A percentile compares a stretch with the other conserved stretches of the same genome.
Evolutionary conservation across 768 basidiomycete genomes (phyloP).

Genomic region (Leucosporidium creatinivorum): DNA sequence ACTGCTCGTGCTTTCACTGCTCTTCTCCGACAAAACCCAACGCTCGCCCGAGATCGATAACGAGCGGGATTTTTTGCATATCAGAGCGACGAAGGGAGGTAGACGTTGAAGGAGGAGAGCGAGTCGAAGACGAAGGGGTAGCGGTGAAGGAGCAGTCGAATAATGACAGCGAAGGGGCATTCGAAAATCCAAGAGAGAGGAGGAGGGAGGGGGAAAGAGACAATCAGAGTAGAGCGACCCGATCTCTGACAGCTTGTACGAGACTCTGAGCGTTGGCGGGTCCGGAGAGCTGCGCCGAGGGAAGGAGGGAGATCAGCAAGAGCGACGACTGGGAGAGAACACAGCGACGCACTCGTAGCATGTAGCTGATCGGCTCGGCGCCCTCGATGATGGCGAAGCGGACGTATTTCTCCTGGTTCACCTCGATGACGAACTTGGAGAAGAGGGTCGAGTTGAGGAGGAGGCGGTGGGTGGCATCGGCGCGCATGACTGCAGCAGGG

Average conservation of each 20-base stretch:
- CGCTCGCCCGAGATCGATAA: too few species aligned
- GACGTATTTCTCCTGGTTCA: conserved; percentile 34
- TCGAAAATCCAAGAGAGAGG: not conserved
- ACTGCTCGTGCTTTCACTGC: too few species aligned
- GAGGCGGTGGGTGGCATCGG: conserved; percentile 34
- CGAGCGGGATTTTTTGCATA: too few species aligned
- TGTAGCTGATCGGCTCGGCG: conserved; percentile 30
- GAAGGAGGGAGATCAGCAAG: not conserved
- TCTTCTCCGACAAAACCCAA: not conserved
- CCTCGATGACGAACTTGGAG: conserved; percentile 28
- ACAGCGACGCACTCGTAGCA: conserved; percentile 20
- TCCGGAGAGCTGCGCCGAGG: conserved; percentile 6
- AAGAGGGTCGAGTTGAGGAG: conserved; percentile 34
- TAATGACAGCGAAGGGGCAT: not conserved
- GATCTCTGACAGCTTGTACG: conserved; percentile 20
- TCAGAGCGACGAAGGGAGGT: too few species aligned
- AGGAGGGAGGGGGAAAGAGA: too few species aligned
- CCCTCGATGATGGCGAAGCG: conserved; percentile 28
- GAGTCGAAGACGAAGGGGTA: too few species aligned
- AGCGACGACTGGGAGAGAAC: too few species aligned
- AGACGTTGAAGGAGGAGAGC: too few species aligned
- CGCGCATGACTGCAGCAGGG: conserved; percentile 31
- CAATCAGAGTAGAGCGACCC: conserved; percentile 16
- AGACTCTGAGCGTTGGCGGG: conserved; percentile 10
- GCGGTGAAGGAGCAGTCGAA: not conserved